These are phyloP conservation scores for Debaryomyces castellii DNA, from an alignment of 805 yeast species.

Conservation along the genomic window DNA sequence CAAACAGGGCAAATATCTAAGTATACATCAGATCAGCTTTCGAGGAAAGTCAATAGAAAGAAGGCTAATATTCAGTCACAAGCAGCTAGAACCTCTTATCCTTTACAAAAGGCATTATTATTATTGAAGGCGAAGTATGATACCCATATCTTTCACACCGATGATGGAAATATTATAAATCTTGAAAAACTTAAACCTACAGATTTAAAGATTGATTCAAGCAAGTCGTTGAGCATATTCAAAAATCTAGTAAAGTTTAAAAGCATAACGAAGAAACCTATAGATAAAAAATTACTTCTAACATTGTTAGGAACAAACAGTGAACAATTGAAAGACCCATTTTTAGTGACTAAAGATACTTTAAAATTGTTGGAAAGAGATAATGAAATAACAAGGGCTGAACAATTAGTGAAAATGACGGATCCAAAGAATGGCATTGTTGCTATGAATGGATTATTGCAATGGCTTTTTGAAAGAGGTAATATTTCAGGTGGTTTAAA, in stretches of 20 bases:
- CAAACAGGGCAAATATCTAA: slow-evolving; percentile 27
- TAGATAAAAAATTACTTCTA: slow-evolving; percentile 48
- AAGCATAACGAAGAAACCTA: slow-evolving; percentile 19
- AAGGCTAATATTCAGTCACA: neutral
- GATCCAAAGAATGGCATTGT: slow-evolving; percentile 48
- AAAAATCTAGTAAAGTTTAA: slow-evolving; percentile 26
- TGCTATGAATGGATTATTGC: slow-evolving; percentile 62
- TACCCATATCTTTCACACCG: slow-evolving; percentile 19
- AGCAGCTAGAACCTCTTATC: slow-evolving; percentile 2
- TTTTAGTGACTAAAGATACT: slow-evolving; percentile 53
- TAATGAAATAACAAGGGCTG: slow-evolving; percentile 51
- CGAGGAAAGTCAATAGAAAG: slow-evolving; percentile 7
- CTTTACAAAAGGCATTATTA: slow-evolving; percentile 21
- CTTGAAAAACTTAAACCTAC: slow-evolving; percentile 20
- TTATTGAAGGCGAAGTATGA: slow-evolving; percentile 32
- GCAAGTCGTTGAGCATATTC: slow-evolving; percentile 24
- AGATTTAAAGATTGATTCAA: slow-evolving; percentile 22
- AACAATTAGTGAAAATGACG: slow-evolving; percentile 49
- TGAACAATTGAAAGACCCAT: slow-evolving; percentile 57
- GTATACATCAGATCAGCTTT: slow-evolving; percentile 15
- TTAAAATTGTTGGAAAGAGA: slow-evolving; percentile 49
- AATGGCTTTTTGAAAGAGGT: slow-evolving; percentile 44
- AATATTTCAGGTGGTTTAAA: slow-evolving; percentile 50
- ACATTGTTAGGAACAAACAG: slow-evolving; percentile 60
- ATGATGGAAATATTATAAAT: slow-evolving; percentile 22